Percentiles rank a stretch among this genome's conserved stretches.
These are phyloP conservation scores for Phytophthora meadii DNA, from an alignment of 352 stramenopile genomes.

Conservation along the genomic window DNA sequence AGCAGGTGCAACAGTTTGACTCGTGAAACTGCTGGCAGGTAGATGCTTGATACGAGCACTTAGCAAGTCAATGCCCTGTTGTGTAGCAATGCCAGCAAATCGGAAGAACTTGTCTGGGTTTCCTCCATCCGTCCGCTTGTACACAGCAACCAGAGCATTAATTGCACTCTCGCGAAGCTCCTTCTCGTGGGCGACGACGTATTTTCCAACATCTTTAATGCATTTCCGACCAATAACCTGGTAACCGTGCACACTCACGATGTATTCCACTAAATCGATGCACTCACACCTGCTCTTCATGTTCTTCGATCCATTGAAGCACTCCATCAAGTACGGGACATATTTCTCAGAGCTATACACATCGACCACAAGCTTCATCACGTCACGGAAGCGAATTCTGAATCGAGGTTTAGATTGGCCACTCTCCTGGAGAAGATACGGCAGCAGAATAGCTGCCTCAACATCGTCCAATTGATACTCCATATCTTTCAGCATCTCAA, in stretches of 20 bases:
- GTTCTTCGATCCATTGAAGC: constrained; percentile 87
- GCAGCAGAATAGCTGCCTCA: constrained; percentile 82
- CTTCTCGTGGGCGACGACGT: constrained; percentile 81
- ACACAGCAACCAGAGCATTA: constrained; percentile 75
- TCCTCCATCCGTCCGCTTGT: constrained; percentile 59
- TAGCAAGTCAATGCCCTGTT: constrained; percentile 86
- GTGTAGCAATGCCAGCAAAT: constrained; percentile 70
- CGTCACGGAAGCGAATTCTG: constrained; percentile 80
- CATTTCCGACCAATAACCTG: constrained; percentile 74
- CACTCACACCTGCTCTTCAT: constrained; percentile 88
- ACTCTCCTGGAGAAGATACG: constrained; percentile 86
- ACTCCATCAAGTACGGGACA: constrained; percentile 76
- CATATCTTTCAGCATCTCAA: constrained; percentile 75
- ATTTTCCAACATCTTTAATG: constrained; percentile 85
- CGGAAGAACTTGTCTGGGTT: constrained; percentile 85
- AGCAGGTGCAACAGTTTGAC: constrained; percentile 18
- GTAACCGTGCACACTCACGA: constrained; percentile 68
- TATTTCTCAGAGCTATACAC: constrained; percentile 88
- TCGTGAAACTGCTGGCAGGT: constrained; percentile 46
- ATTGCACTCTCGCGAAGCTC: constrained; percentile 85
- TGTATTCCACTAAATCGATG: constrained; percentile 83
- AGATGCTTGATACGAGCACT: constrained; percentile 81
- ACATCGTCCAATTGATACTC: constrained; percentile 82
- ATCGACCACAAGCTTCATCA: constrained; percentile 83
- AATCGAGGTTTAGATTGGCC: constrained; percentile 87